Evolutionary conservation across 345 rosid genomes (phyloP), one percentile per base, ranked within the genome.

Genomic region (Anastatica hierochuntica): DNA sequence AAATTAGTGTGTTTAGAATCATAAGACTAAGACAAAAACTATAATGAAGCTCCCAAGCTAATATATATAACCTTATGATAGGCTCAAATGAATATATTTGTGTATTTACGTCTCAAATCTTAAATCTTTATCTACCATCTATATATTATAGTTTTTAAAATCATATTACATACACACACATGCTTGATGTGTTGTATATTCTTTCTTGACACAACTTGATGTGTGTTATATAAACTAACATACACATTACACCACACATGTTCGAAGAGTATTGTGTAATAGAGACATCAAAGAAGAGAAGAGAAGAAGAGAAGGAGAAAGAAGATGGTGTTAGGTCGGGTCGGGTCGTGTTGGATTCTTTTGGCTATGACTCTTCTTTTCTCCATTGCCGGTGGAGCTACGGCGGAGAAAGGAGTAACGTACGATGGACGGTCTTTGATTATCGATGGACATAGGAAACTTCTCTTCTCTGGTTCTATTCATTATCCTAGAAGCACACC

Each of bases 401-500:
- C 71, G 65, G 60, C 60, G 49, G 60, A 29, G 71, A 66, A 59
- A 24, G 59, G 53, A 39, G 64, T 70, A 37, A 52, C 64, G 36
- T 58, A 78, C 21, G 83, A 78, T 36, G 78, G 78, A 64, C 68
- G 80, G 64, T 75, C 80, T 51, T 64, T 78, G 49, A 59, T 78
- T 3, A 67, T 78, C 43, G 62, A 76, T 58, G 83, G 83, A 14
- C 68, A 75, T 58, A 70, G 78, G 21, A 70, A 64, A 52, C 63
- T 78, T 35, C 70, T 78, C 58, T 73, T 78, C 60, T 78, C 83
- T 7, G 83, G 80, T 64, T 75, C 83, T 2, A 75, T 78, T 60
- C 83, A 78, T 31, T 78, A 78, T 71, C 78, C 83, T 49, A 77
- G 83, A 23, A 75, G 80, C 73, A 78, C 83, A 50, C 83, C 83